Base-by-base conservation (phyloP, 2,329 filamentous ascomycete genomes). In the Clonostachys chloroleuca region DNA sequence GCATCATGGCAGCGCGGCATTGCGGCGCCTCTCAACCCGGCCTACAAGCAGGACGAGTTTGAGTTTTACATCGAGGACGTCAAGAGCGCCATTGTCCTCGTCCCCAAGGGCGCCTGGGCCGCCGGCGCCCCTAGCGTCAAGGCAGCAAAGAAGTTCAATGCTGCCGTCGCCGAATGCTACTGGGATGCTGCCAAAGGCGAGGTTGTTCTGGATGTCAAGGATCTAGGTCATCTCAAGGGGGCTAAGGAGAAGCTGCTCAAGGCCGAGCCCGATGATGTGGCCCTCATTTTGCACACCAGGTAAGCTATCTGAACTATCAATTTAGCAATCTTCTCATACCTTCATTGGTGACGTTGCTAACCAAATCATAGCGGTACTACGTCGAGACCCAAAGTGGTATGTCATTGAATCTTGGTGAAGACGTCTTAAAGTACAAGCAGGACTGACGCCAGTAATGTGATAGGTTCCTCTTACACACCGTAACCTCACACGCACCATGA, bases 1-100 rank as follows among this genome's bases (percentile, higher is more conserved):
- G 79, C 84, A 16, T 82, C 88, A n/a, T 90, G 86, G 82, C 89
- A 94, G 71, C 80, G 90, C 58, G 87, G 77, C 33, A 86, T 94
- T 56, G 89, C 89, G 8, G 90, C 90, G 4, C 90, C 89, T n/a
- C 73, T 95, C 54, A 95, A 95, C 66, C 83, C 89, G 39, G 86
- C 84, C 41, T 95, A 95, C 74, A 95, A 92, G 72, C 88, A 94
- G 67, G 84, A 84, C 48, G 89, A 95, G 66, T 94, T 92, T 63
- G 89, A 94, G 64, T 95, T 95, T 68, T 95, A 94, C 67, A 92
- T 95, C 59, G 86, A 91, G 54, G 89, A 95, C 62, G 75, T 95
- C 56, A 88, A 84, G 61, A 92, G 89, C 6, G 85, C 85, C 34
- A 72, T 95, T 49, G 80, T 90, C 34, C 74, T 95, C 35, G 86